Evolutionary conservation across 495 filamentous ascomycete genomes (phyloP).

Genomic region (Acidiella bohemica): DNA sequence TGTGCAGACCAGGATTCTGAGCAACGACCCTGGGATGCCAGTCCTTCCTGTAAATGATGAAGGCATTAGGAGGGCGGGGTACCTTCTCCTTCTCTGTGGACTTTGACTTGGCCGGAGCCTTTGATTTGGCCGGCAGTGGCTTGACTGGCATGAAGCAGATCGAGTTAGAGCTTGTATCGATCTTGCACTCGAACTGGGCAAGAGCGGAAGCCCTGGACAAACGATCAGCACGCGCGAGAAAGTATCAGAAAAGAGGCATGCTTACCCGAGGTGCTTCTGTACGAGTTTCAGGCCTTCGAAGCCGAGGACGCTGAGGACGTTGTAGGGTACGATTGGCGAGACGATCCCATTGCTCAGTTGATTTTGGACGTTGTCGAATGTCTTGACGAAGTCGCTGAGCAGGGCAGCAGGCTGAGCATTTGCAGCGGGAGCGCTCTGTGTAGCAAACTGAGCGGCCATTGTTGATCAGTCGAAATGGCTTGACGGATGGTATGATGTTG

Average conservation of each 20-base stretch:
- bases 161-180: no score
- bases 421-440: no score
- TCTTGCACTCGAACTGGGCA: no score
- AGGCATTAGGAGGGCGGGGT: conserved; percentile 16
- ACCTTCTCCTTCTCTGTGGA: conserved; percentile 11
- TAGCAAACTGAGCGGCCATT: conserved; percentile 1
- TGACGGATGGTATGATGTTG: neutral
- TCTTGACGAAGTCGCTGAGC: neutral
- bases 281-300: conserved; percentile 1
- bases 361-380: conserved; percentile 2
- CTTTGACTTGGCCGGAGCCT: neutral
- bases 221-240: no score
- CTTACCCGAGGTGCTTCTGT: conserved; percentile 9
- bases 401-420: neutral
- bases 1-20: conserved; percentile 14
- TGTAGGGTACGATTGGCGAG: conserved; percentile 1
- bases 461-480: neutral
- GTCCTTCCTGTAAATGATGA: conserved; percentile 18
- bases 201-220: no score
- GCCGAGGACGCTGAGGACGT: neutral
- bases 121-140: neutral
- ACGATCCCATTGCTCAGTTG: conserved; percentile 1
- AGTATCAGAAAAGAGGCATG: no score
- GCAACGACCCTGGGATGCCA: conserved; percentile 13
- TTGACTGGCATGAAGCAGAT: neutral